These are phyloP conservation scores for Uromyces viciae-fabae DNA, from an alignment of 1,284 basidiomycete genomes.

Conservation along the genomic window DNA sequence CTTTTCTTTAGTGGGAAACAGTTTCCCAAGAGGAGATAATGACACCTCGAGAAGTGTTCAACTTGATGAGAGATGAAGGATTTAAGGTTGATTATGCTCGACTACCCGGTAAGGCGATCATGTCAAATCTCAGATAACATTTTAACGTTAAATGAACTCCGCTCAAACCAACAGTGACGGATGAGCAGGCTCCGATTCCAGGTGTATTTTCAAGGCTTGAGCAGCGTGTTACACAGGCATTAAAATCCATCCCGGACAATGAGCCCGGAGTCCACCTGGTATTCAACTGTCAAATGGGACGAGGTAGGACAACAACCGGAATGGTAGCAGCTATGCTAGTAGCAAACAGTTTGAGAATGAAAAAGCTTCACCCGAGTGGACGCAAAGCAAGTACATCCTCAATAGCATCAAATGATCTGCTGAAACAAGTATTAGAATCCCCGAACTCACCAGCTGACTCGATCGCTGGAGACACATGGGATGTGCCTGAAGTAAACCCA, in stretches of 20 bases:
- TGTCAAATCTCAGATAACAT: not conserved
- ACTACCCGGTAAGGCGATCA: slow-evolving; percentile 19
- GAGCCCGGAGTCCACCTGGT: slow-evolving; percentile 65
- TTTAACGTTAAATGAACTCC: not conserved
- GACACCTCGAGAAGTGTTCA: slow-evolving; percentile 83
- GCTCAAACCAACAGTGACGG: slow-evolving; percentile 65
- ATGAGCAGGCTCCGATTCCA: slow-evolving; percentile 90
- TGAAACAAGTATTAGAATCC: slow-evolving; percentile 62
- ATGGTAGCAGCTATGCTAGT: slow-evolving; percentile 76
- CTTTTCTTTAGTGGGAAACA: slow-evolving; percentile 67
- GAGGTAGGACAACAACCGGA: slow-evolving; percentile 71
- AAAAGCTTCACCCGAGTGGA: slow-evolving; percentile 47
- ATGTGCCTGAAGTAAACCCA: slow-evolving; percentile 71
- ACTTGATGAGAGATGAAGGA: slow-evolving; percentile 51
- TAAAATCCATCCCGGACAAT: slow-evolving; percentile 59
- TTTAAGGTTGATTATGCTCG: slow-evolving; percentile 44
- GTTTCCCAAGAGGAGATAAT: slow-evolving; percentile 80
- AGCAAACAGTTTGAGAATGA: slow-evolving; percentile 65
- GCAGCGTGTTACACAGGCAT: slow-evolving; percentile 66
- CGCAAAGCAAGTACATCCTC: slow-evolving; percentile 58
- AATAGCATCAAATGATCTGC: slow-evolving; percentile 53
- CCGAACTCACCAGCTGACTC: slow-evolving; percentile 49
- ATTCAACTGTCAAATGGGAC: slow-evolving; percentile 83
- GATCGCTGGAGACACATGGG: slow-evolving; percentile 44
- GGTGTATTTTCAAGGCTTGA: slow-evolving; percentile 74